These are phyloP conservation scores for Apophysomyces variabilis DNA, from an alignment of 371 early-diverging fungal genomes.

Conservation along the genomic window DNA sequence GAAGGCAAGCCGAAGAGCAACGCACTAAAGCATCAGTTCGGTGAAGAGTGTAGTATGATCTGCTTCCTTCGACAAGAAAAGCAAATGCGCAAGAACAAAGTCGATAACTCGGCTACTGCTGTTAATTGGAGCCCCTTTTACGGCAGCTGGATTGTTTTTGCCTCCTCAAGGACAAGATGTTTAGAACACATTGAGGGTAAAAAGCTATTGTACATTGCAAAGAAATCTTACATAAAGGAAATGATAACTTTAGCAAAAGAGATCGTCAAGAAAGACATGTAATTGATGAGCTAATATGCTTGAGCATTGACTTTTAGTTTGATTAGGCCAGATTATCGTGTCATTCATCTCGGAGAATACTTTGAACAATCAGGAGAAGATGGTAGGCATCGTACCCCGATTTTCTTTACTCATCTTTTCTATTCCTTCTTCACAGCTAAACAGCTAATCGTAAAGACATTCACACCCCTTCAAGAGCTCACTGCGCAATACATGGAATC, in stretches of 20 bases:
- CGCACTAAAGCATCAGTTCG: constrained; percentile 1
- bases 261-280: constrained; percentile 25
- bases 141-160: constrained; percentile 4
- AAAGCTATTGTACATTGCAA: neutral
- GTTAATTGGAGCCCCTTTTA: neutral
- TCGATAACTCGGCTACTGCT: neutral
- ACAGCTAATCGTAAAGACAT: constrained; percentile 19
- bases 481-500: constrained; percentile 15
- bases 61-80: constrained; percentile 6
- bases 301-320: neutral
- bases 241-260: constrained; percentile 18
- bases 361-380: constrained; percentile 28
- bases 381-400: constrained; percentile 18
- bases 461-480: constrained; percentile 26
- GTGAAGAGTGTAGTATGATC: constrained; percentile 8
- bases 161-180: constrained; percentile 4
- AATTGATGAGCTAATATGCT: constrained; percentile 1
- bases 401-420: constrained; percentile 5
- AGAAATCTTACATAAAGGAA: constrained; percentile 1
- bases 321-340: constrained; percentile 27
- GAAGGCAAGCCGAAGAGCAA: neutral
- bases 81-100: neutral
- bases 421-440: constrained; percentile 18
- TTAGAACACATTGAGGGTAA: constrained; percentile 6
- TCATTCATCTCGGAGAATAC: constrained; percentile 26